Evolutionary conservation across 2,329 filamentous ascomycete species (phyloP).

Genomic region (Aspergillus quadricinctus): DNA sequence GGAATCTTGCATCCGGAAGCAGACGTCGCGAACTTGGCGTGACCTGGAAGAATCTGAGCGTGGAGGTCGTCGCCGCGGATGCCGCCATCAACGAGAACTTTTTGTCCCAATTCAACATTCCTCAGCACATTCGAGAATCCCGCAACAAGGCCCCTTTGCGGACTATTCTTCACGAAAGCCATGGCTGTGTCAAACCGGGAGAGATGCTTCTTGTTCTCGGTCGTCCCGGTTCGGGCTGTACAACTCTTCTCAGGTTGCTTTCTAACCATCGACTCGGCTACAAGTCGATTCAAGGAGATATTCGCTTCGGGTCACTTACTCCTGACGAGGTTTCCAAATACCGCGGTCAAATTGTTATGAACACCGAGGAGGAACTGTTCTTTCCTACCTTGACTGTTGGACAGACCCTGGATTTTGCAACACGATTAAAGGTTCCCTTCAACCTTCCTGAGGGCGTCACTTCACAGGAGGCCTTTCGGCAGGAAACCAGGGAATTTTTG

Average conservation of each 20-base stretch:
- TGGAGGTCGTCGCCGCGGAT: conserved; percentile 58
- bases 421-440: conserved; percentile 54
- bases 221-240: conserved; percentile 65
- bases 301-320: conserved; percentile 51
- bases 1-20: conserved; percentile 45
- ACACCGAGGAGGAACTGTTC: conserved; percentile 51
- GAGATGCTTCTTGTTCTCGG: conserved; percentile 69
- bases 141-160: conserved; percentile 55
- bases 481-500: conserved; percentile 51
- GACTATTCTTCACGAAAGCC: conserved; percentile 61
- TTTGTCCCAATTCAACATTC: conserved; percentile 55
- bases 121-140: conserved; percentile 50
- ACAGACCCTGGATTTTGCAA: conserved; percentile 52
- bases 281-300: conserved; percentile 54
- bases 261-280: conserved; percentile 61
- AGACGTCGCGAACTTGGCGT: conserved; percentile 55
- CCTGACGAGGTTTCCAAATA: conserved; percentile 44
- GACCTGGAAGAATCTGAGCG: conserved; percentile 61
- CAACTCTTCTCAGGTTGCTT: conserved; percentile 65
- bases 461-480: conserved; percentile 44
- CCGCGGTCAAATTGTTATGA: conserved; percentile 55
- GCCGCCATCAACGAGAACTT: conserved; percentile 64
- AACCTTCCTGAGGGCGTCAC: conserved; percentile 43
- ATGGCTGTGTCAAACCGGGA: conserved; percentile 67
- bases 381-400: conserved; percentile 50